phyloP scores from a whole-genome alignment of 345 rosid genomes.

The Cardiospermum halicacabum region DNA sequence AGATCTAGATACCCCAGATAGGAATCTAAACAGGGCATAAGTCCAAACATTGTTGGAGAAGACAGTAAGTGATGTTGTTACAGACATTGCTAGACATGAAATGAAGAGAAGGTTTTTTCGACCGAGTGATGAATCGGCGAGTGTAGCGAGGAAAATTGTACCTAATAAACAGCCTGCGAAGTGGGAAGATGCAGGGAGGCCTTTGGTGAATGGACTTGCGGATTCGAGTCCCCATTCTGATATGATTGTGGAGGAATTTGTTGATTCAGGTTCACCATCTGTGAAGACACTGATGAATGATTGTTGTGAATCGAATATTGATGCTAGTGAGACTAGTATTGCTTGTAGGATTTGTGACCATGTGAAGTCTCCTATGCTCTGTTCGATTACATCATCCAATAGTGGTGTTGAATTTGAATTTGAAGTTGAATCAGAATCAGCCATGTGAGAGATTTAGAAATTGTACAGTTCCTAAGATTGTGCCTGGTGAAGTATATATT shows the following conservation, averaged over 20 bases:
- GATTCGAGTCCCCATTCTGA: slow-evolving; percentile 57
- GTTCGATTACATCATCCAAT: slow-evolving; percentile 37
- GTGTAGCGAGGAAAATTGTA: slow-evolving; percentile 36
- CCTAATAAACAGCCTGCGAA: slow-evolving; percentile 53
- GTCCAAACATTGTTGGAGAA: slow-evolving; percentile 40
- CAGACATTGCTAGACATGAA: slow-evolving; percentile 35
- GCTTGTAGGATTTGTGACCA: slow-evolving; percentile 42
- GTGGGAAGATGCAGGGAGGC: slow-evolving; percentile 53
- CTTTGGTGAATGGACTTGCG: slow-evolving; percentile 32
- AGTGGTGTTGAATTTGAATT: neutral
- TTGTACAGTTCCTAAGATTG: no score
- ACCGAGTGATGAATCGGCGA: slow-evolving; percentile 51
- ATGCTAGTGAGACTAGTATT: slow-evolving; percentile 40
- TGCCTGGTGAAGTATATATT: no score
- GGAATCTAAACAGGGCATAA: slow-evolving; percentile 26
- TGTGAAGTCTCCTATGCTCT: slow-evolving; percentile 26
- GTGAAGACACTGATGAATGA: slow-evolving; percentile 56
- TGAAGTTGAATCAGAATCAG: neutral
- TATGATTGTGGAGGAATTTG: slow-evolving; percentile 28
- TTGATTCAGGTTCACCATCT: slow-evolving; percentile 34
- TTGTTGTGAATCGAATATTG: slow-evolving; percentile 60
- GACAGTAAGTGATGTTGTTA: slow-evolving; percentile 27
- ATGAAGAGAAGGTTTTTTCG: slow-evolving; percentile 50
- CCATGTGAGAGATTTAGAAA: no score
- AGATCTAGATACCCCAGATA: neutral